Base-by-base conservation (phyloP, 2,329 filamentous ascomycete genomes). In the Furcasterigmium furcatum region DNA sequence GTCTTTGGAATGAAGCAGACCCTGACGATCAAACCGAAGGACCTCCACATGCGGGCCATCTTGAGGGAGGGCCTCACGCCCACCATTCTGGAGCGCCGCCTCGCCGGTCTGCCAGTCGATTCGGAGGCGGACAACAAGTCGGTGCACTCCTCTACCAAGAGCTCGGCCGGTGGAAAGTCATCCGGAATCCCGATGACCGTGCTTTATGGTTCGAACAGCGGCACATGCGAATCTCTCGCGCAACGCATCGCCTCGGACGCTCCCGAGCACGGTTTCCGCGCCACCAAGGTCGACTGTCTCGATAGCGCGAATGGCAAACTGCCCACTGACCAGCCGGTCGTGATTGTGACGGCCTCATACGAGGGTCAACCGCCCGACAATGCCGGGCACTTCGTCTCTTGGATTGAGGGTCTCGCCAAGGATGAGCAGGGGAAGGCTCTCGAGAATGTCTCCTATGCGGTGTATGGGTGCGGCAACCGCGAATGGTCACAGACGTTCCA, bases 301-400 rank as follows among this genome's bases (percentile, higher is more conserved):
- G 80, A 88, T 54, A 68, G 72, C 0, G 81, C 77, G 0, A 74
- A 73, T 5, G 73, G 79, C 40, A 71, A 73, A 8, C 56, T 88
- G 0, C 76, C 82, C 0, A 77, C 67, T 42, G 67, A 74, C 16
- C 68, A 75, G 13, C 82, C 84, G 0, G 69, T 84, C 0, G 66
- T 86, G 12, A 70, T 89, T 45, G 74, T 90, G 49, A 80, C 80
- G 0, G 75, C 85, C 1, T 82, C 79, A 2, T 90, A 88, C 55
- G 85, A 90, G 56, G 85, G 86, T 2, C 71, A 85, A 43, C 82
- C 85, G 0, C 79, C 84, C 0, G 83, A 87, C 51, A 88, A 90
- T 47, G 85, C 85, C 0, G 72, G 67, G 0, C 72, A 79, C 39
- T 89, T 88, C 55, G 75, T 82, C 29, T 65, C 73, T 5, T 89